A percentile compares a stretch with the other conserved stretches of the same genome.
Evolutionary conservation across 2,329 filamentous ascomycete genomes (phyloP).

Genomic region (Talaromyces sp.): DNA sequence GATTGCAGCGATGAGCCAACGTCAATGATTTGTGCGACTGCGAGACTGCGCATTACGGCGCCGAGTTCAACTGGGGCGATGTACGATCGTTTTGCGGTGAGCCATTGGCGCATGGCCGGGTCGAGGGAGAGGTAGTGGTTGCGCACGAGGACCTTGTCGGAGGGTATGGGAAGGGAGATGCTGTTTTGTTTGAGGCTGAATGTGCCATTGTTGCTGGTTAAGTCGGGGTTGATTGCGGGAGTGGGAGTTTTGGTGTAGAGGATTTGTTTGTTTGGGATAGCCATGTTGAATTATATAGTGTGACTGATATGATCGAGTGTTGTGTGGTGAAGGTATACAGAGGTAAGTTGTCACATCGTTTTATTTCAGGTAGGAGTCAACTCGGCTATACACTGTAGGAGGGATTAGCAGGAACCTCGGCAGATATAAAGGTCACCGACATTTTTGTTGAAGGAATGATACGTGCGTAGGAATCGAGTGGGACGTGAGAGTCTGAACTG

Average conservation of each 20-base stretch:
- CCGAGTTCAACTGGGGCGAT: conserved; percentile 66
- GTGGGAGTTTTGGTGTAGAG: conserved; percentile 35
- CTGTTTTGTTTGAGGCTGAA: conserved; percentile 33
- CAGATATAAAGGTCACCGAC: not conserved
- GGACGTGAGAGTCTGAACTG: not conserved
- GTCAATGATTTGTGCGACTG: conserved; percentile 58
- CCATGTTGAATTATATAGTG: not conserved
- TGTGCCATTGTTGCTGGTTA: conserved; percentile 29
- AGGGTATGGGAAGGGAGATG: conserved; percentile 29
- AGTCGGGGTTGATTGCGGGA: conserved; percentile 36
- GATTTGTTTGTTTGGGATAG: conserved; percentile 35
- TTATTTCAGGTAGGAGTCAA: not conserved
- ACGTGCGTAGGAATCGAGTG: not conserved
- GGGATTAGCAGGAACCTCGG: not conserved
- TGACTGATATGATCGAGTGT: not conserved
- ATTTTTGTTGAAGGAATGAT: not conserved
- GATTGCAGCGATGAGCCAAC: conserved; percentile 48
- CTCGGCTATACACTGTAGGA: not conserved
- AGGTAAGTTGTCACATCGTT: not conserved
- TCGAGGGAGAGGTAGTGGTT: conserved; percentile 66
- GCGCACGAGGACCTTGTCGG: conserved; percentile 60
- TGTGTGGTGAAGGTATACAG: not conserved
- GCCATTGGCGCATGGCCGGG: conserved; percentile 73
- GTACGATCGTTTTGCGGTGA: conserved; percentile 61
- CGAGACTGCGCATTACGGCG: conserved; percentile 64